These are phyloP conservation scores for Candolleomyces eurysporus DNA, from an alignment of 768 basidiomycete genomes.

Conservation along the genomic window DNA sequence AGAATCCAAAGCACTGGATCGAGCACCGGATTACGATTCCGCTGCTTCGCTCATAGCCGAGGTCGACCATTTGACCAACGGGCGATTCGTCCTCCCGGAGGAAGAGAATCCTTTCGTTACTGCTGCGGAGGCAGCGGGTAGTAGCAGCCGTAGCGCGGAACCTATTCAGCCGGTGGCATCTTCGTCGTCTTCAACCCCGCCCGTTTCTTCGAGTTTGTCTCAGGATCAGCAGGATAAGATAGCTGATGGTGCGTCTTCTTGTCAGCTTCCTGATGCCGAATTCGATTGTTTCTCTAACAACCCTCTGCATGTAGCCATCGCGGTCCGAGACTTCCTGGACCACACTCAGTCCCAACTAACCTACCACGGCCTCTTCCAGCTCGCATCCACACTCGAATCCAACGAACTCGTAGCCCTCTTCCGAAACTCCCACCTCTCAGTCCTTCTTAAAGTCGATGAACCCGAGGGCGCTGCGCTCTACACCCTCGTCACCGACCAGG, in stretches of 20 bases:
- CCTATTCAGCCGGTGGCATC: not conserved
- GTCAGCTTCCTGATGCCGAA: not conserved
- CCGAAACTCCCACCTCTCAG: constrained; percentile 86
- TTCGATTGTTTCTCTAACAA: too few species aligned
- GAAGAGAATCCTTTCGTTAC: not conserved
- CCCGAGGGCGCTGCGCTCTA: constrained; percentile 55
- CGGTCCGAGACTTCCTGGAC: constrained; percentile 67
- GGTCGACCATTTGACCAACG: constrained; percentile 72
- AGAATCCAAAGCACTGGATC: constrained; percentile 53
- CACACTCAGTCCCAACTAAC: constrained; percentile 79
- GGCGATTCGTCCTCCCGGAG: constrained; percentile 46
- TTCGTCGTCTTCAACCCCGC: not conserved
- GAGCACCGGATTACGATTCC: constrained; percentile 66
- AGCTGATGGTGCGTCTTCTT: constrained; percentile 55
- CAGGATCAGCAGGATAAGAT: constrained; percentile 61
- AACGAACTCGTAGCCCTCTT: constrained; percentile 77
- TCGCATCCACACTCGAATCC: constrained; percentile 60
- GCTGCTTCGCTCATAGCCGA: constrained; percentile 75
- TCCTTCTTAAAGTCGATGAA: constrained; percentile 60
- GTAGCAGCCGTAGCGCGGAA: not conserved
- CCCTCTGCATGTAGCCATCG: constrained; percentile 46
- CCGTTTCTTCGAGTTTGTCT: constrained; percentile 33
- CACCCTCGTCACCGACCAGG: constrained; percentile 82
- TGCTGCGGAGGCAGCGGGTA: too few species aligned
- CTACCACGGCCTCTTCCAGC: constrained; percentile 82